Evolutionary conservation across 768 basidiomycete species (phyloP), one percentile per base, ranked within the genome.

Genomic region (Rossbeevera mucosa): DNA sequence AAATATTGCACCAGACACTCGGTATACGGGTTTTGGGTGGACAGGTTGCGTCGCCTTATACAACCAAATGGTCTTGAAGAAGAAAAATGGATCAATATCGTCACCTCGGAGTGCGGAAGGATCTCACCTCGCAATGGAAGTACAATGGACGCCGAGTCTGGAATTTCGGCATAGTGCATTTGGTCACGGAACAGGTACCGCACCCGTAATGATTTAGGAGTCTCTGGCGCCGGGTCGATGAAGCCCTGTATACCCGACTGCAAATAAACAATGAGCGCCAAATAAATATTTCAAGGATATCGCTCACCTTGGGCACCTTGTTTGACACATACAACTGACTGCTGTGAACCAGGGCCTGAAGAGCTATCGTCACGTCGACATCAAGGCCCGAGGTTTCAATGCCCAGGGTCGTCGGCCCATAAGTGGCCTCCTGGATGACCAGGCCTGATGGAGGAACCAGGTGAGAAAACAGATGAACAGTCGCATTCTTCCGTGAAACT

Each of bases 191-290:
- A 96, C 44, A 79, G 70, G 70, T 94, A 94, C 42, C 82, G 80
- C 33, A 94, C 74, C 26, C 81, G 76, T 47, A 94, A 71, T 5
- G 73, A 73, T 72, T 94, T 94, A 44, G 77, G 70, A 50, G 79
- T 75, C n/a, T 81, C 82, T 13, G 88, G 84, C 16, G 85, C 83
- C 51, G 89, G 88, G 71, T 95, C 92, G 64, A 81, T 84, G 73
- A 96, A 93, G n/a, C 92, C 92, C 62, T 90, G 84, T 36, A 95
- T 74, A 24, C 82, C 79, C 53, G 82, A 74, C 88, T 88, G 58
- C 28, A 31, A 48, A 30, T 53, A 51, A 48, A 21, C 51, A 7
- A 40, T 56, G 28, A 58, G 52, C 29, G 16, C 22, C 31, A 50
- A 24, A 41, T 29, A 21, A 30, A 51, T 33, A 26, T 40, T 48